These are phyloP conservation scores for Hyaloscypha finlandica DNA, from an alignment of 495 filamentous ascomycete genomes.

Conservation along the genomic window DNA sequence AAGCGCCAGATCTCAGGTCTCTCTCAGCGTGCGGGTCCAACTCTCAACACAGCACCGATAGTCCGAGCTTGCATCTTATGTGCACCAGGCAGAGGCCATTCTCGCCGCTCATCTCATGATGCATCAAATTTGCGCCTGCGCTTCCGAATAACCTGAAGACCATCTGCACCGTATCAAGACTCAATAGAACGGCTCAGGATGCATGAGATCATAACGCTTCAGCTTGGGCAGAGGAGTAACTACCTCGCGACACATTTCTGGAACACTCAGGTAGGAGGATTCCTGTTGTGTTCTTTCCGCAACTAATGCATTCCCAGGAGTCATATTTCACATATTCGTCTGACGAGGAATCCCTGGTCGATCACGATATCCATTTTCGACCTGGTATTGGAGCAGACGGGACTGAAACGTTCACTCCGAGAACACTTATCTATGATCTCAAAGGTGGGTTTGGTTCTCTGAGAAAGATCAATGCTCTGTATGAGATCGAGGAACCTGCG, in stretches of 20 bases:
- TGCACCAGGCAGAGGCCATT: not conserved
- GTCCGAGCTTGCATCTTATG: not conserved
- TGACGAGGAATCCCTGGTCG: conserved; percentile 66
- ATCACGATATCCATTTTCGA: conserved; percentile 93
- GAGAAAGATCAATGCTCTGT: conserved; percentile 84
- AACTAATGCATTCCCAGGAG: conserved; percentile 57
- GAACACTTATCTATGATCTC: conserved; percentile 91
- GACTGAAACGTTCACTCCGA: conserved; percentile 87
- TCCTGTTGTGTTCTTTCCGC: not conserved
- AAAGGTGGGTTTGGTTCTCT: conserved; percentile 91
- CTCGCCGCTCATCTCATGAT: not conserved
- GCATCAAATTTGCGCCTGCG: not conserved
- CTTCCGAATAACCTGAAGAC: not conserved
- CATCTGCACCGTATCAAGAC: not conserved
- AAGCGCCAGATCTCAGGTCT: not conserved
- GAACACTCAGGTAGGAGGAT: conserved; percentile 70
- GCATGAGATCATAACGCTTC: conserved; percentile 95
- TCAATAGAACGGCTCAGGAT: conserved; percentile 45
- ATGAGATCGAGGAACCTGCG: conserved; percentile 62
- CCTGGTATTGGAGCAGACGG: conserved; percentile 81
- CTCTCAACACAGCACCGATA: not conserved
- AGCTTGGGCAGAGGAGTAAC: conserved; percentile 91
- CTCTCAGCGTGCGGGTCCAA: not conserved
- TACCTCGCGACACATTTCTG: conserved; percentile 97
- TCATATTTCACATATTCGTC: conserved; percentile 93